phyloP scores from a whole-genome alignment of 208 protist species.

The Trypanosoma grayi region DNA sequence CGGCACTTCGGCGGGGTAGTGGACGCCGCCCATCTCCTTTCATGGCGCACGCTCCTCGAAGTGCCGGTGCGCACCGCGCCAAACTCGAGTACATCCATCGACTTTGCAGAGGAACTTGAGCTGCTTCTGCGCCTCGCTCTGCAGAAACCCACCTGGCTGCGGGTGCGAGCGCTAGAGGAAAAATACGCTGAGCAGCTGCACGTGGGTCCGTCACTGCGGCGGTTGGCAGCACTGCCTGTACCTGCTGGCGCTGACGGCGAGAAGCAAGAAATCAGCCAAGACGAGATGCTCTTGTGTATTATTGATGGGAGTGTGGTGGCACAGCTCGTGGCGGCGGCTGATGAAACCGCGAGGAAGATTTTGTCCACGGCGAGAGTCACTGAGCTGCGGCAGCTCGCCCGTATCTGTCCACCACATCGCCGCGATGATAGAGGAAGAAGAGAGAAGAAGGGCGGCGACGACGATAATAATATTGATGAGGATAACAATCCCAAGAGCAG shows the following conservation, averaged over 20 bases:
- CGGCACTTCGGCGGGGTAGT: constrained; percentile 36
- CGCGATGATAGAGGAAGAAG: not conserved
- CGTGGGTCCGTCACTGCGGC: constrained; percentile 35
- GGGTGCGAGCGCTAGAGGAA: constrained; percentile 36
- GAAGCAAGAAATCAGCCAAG: not conserved
- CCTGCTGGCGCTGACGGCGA: not conserved
- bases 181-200: constrained; percentile 56
- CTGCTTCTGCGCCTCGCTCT: constrained; percentile 57
- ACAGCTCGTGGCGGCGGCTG: not conserved
- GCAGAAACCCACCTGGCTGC: constrained; percentile 37
- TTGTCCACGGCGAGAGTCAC: constrained; percentile 6
- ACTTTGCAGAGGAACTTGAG: constrained; percentile 36
- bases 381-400: constrained; percentile 14
- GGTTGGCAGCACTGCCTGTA: not conserved
- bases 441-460: not conserved
- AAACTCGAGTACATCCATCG: not conserved
- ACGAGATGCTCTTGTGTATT: constrained; percentile 6
- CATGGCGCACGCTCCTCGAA: constrained; percentile 23
- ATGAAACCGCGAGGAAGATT: not conserved
- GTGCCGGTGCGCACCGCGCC: not conserved
- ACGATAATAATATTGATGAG: not conserved
- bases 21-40: constrained; percentile 29
- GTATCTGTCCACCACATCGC: not conserved
- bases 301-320: constrained; percentile 8
- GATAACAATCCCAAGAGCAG: not conserved